These are phyloP conservation scores for Penicillium sp. DNA, from an alignment of 2,329 filamentous ascomycete genomes.

Conservation along the genomic window DNA sequence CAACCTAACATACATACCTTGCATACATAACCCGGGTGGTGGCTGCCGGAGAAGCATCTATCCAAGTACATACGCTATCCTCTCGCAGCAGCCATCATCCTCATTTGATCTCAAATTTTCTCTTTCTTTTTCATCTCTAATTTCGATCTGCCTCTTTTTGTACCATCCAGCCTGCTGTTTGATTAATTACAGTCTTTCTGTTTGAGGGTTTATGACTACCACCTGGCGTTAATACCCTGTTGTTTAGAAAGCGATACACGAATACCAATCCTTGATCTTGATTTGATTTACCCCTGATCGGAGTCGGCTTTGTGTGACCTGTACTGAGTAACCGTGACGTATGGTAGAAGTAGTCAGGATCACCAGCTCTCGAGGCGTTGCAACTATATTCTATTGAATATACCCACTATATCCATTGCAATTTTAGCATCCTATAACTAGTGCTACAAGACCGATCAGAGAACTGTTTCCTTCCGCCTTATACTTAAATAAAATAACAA, in stretches of 20 bases:
- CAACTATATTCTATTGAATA: no score
- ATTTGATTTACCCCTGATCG: not conserved
- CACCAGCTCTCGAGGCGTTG: not conserved
- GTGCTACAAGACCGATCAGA: no score
- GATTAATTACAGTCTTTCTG: not conserved
- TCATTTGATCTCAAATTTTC: not conserved
- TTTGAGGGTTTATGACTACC: not conserved
- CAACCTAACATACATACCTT: constrained; percentile 12
- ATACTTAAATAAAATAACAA: no score
- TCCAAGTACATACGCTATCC: constrained; percentile 3
- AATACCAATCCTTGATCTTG: not conserved
- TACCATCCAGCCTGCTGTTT: constrained; percentile 7
- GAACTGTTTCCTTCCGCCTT: no score
- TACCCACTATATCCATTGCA: no score
- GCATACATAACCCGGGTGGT: not conserved
- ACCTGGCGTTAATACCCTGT: not conserved
- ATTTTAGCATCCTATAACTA: no score
- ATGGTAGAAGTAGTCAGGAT: not conserved
- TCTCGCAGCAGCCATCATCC: not conserved
- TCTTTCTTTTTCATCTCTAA: constrained; percentile 2
- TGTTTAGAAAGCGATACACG: constrained; percentile 2
- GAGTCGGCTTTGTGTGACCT: not conserved
- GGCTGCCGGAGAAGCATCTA: constrained; percentile 2
- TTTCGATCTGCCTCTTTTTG: constrained; percentile 3
- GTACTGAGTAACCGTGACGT: not conserved